A percentile compares a stretch with the other conserved stretches of the same genome.
Evolutionary conservation across 768 basidiomycete species (phyloP).

Genomic region (Nevesoporus exiguus): DNA sequence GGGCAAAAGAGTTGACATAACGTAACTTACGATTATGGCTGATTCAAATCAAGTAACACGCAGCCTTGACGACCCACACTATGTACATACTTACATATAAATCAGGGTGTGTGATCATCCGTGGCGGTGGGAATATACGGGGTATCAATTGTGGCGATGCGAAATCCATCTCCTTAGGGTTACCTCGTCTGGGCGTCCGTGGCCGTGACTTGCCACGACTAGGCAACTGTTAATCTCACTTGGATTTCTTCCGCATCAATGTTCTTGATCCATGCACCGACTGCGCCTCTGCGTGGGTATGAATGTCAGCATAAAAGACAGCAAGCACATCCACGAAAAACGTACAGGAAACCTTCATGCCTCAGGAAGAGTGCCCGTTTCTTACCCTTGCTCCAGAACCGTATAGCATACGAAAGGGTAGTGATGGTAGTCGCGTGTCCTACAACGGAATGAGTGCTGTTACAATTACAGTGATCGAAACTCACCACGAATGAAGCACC

Average conservation of each 20-base stretch:
- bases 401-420: slow-evolving; percentile 96
- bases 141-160: slow-evolving; percentile 26
- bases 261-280: slow-evolving; percentile 98
- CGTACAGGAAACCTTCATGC: slow-evolving; percentile 96
- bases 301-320: background rate
- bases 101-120: slow-evolving; percentile 7
- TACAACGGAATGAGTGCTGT: slow-evolving; percentile 30
- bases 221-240: slow-evolving; percentile 2
- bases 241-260: slow-evolving; percentile 52
- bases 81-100: slow-evolving; percentile 9
- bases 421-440: slow-evolving; percentile 97
- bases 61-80: slow-evolving; percentile 7
- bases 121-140: slow-evolving; percentile 20
- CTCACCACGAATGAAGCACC: slow-evolving; percentile 95
- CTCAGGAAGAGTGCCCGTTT: slow-evolving; percentile 95
- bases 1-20: slow-evolving; percentile 5
- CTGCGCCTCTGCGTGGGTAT: slow-evolving; percentile 62
- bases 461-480: slow-evolving; percentile 4
- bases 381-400: slow-evolving; percentile 98
- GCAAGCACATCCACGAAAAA: slow-evolving; percentile 20
- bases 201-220: slow-evolving; percentile 1
- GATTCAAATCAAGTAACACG: slow-evolving; percentile 5
- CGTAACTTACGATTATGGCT: slow-evolving; percentile 22
- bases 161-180: slow-evolving; percentile 17
- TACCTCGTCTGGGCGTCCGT: slow-evolving; percentile 21